These are phyloP conservation scores for Blastocystis sp. DNA, from an alignment of 352 stramenopile species.

Conservation along the genomic window DNA sequence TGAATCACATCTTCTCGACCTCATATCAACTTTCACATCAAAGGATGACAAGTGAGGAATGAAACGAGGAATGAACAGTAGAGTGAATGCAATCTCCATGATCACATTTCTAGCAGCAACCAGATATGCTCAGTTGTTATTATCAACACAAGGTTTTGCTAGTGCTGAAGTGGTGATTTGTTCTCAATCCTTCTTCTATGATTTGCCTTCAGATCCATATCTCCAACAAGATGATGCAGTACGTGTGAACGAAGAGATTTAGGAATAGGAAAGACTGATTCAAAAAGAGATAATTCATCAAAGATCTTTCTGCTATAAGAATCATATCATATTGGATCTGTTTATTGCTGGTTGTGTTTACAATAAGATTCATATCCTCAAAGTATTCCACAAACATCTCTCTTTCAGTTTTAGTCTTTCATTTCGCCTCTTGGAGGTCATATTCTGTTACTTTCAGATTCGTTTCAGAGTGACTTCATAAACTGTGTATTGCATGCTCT, in stretches of 20 bases:
- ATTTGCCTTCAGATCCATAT: not conserved
- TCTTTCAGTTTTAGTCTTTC: not conserved
- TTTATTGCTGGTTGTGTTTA: not conserved
- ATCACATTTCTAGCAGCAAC: not conserved
- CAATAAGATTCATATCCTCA: not conserved
- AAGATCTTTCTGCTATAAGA: not conserved
- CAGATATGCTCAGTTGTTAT: not conserved
- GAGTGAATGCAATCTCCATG: not conserved
- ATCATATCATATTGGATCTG: not conserved
- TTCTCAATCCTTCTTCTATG: slow-evolving; percentile 6
- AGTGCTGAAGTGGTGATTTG: not conserved
- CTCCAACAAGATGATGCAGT: not conserved
- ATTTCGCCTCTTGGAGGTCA: not conserved
- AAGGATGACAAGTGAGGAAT: not conserved
- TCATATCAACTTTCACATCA: not conserved
- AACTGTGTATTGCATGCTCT: not conserved
- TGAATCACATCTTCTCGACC: not conserved
- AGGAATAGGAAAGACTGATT: not conserved
- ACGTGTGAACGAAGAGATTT: not conserved
- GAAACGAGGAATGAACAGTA: not conserved
- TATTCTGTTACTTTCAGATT: no score
- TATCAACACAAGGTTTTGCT: not conserved
- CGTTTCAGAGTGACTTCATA: slow-evolving; percentile 11
- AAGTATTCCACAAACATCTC: not conserved
- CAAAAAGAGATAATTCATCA: not conserved